Conservation (phyloP, 768 basidiomycete species). For the Kwoniella heveanensis region DNA sequence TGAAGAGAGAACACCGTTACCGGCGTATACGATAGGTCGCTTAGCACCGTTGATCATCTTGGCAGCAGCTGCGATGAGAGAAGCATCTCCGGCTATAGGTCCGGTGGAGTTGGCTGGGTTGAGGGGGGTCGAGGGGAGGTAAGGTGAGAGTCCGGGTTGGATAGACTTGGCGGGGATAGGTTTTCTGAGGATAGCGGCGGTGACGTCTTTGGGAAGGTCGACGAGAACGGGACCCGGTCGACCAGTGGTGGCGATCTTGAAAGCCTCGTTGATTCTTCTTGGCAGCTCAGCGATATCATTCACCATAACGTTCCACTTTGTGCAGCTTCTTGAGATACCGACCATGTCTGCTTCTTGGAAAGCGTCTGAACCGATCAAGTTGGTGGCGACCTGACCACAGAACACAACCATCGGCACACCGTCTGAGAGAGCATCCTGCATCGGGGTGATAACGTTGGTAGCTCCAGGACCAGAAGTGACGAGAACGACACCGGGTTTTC, state of each 20-base stretch:
- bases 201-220: constrained; percentile 98
- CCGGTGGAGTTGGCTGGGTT: constrained; percentile 58
- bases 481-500: constrained; percentile 94
- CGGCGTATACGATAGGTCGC: constrained; percentile 88
- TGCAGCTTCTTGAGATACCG: constrained; percentile 94
- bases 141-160: constrained; percentile 71
- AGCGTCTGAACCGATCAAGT: constrained; percentile 97
- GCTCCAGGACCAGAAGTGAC: constrained; percentile 98
- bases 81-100: constrained; percentile 64
- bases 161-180: constrained; percentile 83
- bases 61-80: constrained; percentile 79
- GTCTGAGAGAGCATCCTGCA: constrained; percentile 96
- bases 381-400: constrained; percentile 96
- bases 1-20: constrained; percentile 82
- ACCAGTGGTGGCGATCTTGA: constrained; percentile 97
- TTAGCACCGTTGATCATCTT: constrained; percentile 87
- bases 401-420: constrained; percentile 94
- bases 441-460: constrained; percentile 94
- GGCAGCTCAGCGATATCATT: constrained; percentile 95
- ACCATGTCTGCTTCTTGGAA: constrained; percentile 98
- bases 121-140: constrained; percentile 54
- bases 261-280: constrained; percentile 94
- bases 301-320: constrained; percentile 99
- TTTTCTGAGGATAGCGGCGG: constrained; percentile 82
- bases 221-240: constrained; percentile 97